phyloP scores from a whole-genome alignment of 371 early-diverging fungal species.

The Dinochytrium kinnereticum region DNA sequence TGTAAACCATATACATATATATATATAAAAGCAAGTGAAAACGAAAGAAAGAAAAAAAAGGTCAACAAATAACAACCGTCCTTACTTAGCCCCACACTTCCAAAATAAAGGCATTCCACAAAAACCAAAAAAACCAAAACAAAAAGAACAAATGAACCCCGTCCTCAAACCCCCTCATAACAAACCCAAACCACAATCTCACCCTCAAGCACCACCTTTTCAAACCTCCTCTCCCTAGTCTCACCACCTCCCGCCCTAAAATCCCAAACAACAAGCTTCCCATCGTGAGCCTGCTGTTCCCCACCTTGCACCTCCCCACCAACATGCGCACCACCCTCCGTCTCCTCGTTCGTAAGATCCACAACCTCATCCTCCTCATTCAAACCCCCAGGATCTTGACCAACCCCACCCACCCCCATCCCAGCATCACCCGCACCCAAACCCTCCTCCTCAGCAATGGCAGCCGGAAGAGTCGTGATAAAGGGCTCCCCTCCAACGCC shows the following conservation, averaged over 20 bases:
- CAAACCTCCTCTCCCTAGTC: constrained; percentile 15
- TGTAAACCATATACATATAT: too few species aligned
- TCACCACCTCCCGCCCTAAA: constrained; percentile 22
- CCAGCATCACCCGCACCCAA: not conserved
- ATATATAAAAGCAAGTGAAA: too few species aligned
- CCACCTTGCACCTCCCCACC: not conserved
- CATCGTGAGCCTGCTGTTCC: not conserved
- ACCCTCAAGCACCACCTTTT: constrained; percentile 4
- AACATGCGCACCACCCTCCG: not conserved
- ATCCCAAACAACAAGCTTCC: constrained; percentile 31
- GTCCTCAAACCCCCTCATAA: constrained; percentile 35
- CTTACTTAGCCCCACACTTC: too few species aligned
- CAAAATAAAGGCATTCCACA: not conserved
- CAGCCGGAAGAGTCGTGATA: not conserved
- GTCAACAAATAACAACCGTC: too few species aligned
- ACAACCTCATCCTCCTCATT: too few species aligned
- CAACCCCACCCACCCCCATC: not conserved
- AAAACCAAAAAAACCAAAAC: not conserved
- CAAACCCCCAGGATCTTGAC: not conserved
- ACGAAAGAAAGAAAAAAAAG: too few species aligned
- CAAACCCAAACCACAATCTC: constrained; percentile 37
- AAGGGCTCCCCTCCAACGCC: constrained; percentile 12
- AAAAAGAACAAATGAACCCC: not conserved
- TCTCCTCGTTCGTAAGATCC: too few species aligned
- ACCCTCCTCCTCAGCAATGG: not conserved